Percentiles rank a stretch among this genome's conserved stretches.
Conservation (phyloP, 306 rosid genomes). For the Acacia acuminata region DNA sequence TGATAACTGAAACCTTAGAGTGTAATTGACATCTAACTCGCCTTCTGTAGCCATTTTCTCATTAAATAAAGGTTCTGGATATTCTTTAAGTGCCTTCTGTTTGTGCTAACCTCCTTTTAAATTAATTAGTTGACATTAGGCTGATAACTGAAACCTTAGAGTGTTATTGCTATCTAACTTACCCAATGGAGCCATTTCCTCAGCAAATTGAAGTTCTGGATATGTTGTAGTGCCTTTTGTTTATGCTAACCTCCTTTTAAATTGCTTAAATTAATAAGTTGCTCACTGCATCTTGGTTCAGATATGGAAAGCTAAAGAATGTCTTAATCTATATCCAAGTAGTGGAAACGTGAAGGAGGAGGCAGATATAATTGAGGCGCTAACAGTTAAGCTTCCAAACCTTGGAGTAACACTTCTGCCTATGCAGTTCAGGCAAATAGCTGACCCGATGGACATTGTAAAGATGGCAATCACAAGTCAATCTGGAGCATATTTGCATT, state of each 20-base stretch:
- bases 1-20: conserved; percentile 12
- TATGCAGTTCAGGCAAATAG: conserved; percentile 92
- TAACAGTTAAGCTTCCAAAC: conserved; percentile 82
- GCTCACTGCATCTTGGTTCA: conserved; percentile 47
- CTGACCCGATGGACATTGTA: conserved; percentile 90
- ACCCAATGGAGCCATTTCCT: conserved; percentile 15
- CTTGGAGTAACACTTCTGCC: conserved; percentile 97
- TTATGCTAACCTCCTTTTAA: conserved; percentile 29
- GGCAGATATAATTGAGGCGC: conserved; percentile 84
- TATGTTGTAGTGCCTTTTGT: conserved; percentile 23
- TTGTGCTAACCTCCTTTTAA: conserved; percentile 28
- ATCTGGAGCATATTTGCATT: conserved; percentile 91
- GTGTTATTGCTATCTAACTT: conserved; percentile 18
- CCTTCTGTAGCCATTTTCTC: conserved; percentile 19
- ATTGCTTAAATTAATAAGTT: conserved; percentile 30
- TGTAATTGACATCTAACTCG: conserved; percentile 13
- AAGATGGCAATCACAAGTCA: conserved; percentile 87
- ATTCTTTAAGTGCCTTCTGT: conserved; percentile 21
- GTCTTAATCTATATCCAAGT: conserved; percentile 76
- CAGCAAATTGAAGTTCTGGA: conserved; percentile 1
- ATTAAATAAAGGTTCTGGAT: not conserved
- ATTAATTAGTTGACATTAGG: conserved; percentile 8
- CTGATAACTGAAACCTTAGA: conserved; percentile 10
- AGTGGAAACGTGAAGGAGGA: conserved; percentile 73
- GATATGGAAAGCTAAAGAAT: conserved; percentile 98